Evolutionary conservation across 768 basidiomycete genomes (phyloP).

Genomic region (Lactifluus subvellereus): DNA sequence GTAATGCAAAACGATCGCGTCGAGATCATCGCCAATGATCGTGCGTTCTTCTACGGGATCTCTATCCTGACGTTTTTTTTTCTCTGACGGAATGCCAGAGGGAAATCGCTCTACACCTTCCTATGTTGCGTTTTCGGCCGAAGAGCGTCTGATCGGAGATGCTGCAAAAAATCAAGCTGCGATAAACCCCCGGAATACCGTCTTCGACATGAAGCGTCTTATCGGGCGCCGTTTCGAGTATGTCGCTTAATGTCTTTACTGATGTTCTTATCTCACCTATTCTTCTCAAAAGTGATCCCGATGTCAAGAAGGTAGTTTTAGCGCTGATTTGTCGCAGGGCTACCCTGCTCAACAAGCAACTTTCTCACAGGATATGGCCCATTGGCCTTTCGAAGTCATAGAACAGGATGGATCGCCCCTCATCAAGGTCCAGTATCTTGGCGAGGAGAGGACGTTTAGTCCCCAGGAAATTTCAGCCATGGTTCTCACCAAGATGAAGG

Average conservation of each 20-base stretch:
- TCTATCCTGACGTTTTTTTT: conserved; percentile 1
- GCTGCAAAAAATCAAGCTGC: conserved; percentile 98
- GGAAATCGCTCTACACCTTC: conserved; percentile 99
- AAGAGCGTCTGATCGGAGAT: conserved; percentile 98
- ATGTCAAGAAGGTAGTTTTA: conserved; percentile 79
- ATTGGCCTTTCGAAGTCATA: conserved; percentile 97
- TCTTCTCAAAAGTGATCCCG: conserved; percentile 62
- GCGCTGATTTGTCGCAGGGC: neutral
- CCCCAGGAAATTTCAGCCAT: conserved; percentile 99
- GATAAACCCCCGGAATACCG: conserved; percentile 99
- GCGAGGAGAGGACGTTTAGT: conserved; percentile 92
- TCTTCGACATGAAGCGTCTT: conserved; percentile 98
- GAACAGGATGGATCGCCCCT: conserved; percentile 96
- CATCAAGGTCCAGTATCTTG: conserved; percentile 94
- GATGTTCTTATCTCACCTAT: conserved; percentile 6
- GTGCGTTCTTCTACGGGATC: conserved; percentile 42
- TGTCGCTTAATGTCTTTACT: conserved; percentile 29
- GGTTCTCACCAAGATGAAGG: conserved; percentile 99
- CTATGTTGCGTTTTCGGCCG: conserved; percentile 95
- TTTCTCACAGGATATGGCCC: conserved; percentile 69
- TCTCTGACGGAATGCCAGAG: conserved; percentile 44
- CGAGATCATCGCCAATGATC: conserved; percentile 98
- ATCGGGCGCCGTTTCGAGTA: conserved; percentile 96
- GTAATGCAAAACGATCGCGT: conserved; percentile 99
- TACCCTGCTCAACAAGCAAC: conserved; percentile 1